phyloP scores from a whole-genome alignment of 805 yeast species.

The Candida vaughaniae region DNA sequence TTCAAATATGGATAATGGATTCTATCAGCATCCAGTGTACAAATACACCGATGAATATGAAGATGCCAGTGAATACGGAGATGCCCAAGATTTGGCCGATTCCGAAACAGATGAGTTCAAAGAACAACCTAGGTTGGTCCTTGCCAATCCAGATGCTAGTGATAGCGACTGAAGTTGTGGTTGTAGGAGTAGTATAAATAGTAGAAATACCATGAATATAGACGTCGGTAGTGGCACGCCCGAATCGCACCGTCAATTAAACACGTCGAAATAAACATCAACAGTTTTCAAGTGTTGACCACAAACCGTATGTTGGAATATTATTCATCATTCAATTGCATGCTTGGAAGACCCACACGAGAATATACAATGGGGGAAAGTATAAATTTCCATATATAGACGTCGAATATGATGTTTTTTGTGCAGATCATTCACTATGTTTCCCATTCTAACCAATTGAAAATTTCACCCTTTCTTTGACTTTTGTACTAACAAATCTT shows the following conservation, averaged over 20 bases:
- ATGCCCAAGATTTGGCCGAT: conserved; percentile 1
- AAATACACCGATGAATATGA: conserved; percentile 31
- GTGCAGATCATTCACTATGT: too few species aligned
- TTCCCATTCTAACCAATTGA: too few species aligned
- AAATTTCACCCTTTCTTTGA: too few species aligned
- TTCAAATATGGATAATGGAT: conserved; percentile 24
- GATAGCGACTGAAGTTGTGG: conserved; percentile 36
- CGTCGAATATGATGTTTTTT: too few species aligned
- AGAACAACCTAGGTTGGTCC: conserved; percentile 45
- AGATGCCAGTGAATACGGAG: conserved; percentile 17
- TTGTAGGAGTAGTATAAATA: neutral
- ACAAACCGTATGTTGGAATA: conserved; percentile 1
- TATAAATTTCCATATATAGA: too few species aligned
- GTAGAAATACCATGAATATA: too few species aligned
- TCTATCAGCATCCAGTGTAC: conserved; percentile 38
- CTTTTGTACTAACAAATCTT: conserved; percentile 5
- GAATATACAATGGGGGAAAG: too few species aligned
- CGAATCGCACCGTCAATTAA: too few species aligned
- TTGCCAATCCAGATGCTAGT: conserved; percentile 56
- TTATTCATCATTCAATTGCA: too few species aligned
- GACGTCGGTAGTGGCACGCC: too few species aligned
- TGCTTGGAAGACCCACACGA: too few species aligned
- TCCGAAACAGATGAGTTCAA: conserved; percentile 19
- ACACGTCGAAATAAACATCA: conserved; percentile 19
- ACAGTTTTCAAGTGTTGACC: neutral